Evolutionary conservation across 352 stramenopile species (phyloP).

Genomic region (Pythium plurisporium): DNA sequence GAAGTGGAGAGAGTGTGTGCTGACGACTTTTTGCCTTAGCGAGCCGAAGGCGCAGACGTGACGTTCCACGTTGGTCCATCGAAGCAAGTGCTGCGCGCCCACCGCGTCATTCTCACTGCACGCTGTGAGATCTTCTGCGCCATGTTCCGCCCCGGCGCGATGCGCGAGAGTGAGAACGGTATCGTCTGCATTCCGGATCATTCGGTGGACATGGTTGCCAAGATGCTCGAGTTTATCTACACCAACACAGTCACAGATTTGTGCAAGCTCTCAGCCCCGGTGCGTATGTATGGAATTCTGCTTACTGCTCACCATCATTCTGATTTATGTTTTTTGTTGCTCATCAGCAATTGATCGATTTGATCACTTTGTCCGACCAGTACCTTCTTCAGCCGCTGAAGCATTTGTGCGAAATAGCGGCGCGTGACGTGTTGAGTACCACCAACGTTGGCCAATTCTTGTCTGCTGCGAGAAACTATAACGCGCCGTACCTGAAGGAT

Average conservation of each 20-base stretch:
- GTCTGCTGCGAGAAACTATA: constrained; percentile 78
- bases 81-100: constrained; percentile 51
- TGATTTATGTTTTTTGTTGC: background rate
- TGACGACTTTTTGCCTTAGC: constrained; percentile 25
- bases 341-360: constrained; percentile 78
- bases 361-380: constrained; percentile 77
- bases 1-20: background rate
- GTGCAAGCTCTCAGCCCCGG: constrained; percentile 60
- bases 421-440: constrained; percentile 62
- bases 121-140: constrained; percentile 88
- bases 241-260: constrained; percentile 86
- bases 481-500: constrained; percentile 79
- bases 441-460: constrained; percentile 76
- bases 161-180: constrained; percentile 80
- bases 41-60: constrained; percentile 58
- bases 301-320: background rate
- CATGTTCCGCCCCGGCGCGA: constrained; percentile 83
- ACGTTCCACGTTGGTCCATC: constrained; percentile 67
- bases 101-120: constrained; percentile 73
- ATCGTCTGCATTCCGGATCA: constrained; percentile 82
- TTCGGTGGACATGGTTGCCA: constrained; percentile 76
- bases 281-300: constrained; percentile 23
- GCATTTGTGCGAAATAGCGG: constrained; percentile 71
- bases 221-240: constrained; percentile 93
- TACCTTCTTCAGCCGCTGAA: constrained; percentile 75